Evolutionary conservation across 1,284 basidiomycete species (phyloP).

Genomic region (Tilletiaria anomala): DNA sequence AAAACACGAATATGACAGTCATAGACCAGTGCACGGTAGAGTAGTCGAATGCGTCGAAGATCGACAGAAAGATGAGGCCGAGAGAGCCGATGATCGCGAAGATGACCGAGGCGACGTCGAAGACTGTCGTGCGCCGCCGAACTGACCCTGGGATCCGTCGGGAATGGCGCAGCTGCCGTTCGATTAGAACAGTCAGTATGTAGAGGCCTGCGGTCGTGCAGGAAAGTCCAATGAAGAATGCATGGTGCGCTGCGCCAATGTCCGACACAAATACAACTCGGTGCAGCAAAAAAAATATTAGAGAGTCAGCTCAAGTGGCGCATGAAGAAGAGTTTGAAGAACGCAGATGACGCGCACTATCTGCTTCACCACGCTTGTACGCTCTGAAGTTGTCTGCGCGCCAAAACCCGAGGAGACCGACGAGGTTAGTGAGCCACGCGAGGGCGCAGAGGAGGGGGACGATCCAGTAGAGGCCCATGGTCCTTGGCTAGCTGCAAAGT

Average conservation of each 20-base stretch:
- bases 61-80: conserved; percentile 42
- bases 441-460: neutral
- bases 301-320: conserved; percentile 36
- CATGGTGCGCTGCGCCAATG: conserved; percentile 41
- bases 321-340: conserved; percentile 38
- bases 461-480: conserved; percentile 3
- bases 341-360: conserved; percentile 41
- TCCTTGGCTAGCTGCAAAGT: too few species aligned
- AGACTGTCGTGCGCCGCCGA: conserved; percentile 34
- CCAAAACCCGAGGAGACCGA: too few species aligned
- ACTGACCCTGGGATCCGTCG: conserved; percentile 44
- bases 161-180: conserved; percentile 44
- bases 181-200: conserved; percentile 41
- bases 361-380: neutral
- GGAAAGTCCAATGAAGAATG: conserved; percentile 29
- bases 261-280: conserved; percentile 44
- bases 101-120: conserved; percentile 42
- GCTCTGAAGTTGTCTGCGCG: neutral
- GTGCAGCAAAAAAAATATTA: too few species aligned
- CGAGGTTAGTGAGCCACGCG: conserved; percentile 1
- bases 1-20: conserved; percentile 44
- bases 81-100: conserved; percentile 42
- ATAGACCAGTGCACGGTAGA: conserved; percentile 44
- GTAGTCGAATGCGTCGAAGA: conserved; percentile 41
- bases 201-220: conserved; percentile 22